These are phyloP conservation scores for Cucurbita moschata DNA, from an alignment of 306 rosid genomes.

Conservation along the genomic window DNA sequence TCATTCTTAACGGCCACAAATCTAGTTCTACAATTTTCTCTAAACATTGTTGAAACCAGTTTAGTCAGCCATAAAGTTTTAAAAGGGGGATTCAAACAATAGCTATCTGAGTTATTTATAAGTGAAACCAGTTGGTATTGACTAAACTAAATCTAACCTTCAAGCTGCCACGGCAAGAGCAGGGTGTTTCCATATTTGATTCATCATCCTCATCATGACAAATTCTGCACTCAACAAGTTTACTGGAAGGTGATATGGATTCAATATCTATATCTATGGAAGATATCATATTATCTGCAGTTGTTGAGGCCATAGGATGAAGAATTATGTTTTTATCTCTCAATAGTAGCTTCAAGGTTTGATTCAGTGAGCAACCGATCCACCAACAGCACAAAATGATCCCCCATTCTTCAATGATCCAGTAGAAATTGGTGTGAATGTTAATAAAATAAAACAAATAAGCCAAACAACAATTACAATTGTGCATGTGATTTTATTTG, in stretches of 20 bases:
- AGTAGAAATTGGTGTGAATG: neutral
- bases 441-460: neutral
- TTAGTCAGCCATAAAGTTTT: neutral
- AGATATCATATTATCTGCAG: conserved; percentile 24
- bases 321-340: conserved; percentile 18
- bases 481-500: neutral
- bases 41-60: neutral
- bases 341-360: conserved; percentile 21
- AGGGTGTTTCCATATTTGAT: conserved; percentile 74
- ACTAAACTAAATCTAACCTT: conserved; percentile 32
- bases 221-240: conserved; percentile 50
- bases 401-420: conserved; percentile 24
- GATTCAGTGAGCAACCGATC: conserved; percentile 26
- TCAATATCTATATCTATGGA: conserved; percentile 19
- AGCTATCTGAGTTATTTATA: neutral
- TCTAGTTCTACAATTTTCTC: too few relatives aligned
- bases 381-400: conserved; percentile 25
- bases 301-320: conserved; percentile 15
- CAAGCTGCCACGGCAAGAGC: conserved; percentile 79
- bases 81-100: neutral
- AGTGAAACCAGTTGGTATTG: neutral
- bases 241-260: conserved; percentile 19
- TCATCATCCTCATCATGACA: conserved; percentile 74
- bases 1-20: too few relatives aligned
- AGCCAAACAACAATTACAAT: neutral